Evolutionary conservation across 805 yeast genomes (phyloP).

Genomic region (Millerago galiae): DNA sequence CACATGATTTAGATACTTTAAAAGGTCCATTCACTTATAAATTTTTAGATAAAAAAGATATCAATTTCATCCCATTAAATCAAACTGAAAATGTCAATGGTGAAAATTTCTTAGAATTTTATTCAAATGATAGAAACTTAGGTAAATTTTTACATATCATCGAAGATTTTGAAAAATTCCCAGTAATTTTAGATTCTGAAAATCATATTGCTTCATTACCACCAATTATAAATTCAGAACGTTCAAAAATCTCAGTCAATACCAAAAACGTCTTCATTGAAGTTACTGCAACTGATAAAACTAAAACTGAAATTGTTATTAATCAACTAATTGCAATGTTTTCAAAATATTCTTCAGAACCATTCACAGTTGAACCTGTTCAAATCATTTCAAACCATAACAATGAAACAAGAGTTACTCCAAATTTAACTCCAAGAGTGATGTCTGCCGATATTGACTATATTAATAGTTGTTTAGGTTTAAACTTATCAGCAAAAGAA

Average conservation of each 20-base stretch:
- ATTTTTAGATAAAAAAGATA: conserved; percentile 72
- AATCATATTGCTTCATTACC: conserved; percentile 86
- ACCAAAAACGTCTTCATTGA: conserved; percentile 90
- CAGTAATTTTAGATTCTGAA: conserved; percentile 76
- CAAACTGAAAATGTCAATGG: conserved; percentile 70
- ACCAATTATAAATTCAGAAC: conserved; percentile 92
- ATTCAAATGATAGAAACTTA: conserved; percentile 83
- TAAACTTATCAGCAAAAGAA: conserved; percentile 60
- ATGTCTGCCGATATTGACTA: conserved; percentile 73
- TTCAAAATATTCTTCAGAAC: conserved; percentile 73
- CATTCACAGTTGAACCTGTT: conserved; percentile 88
- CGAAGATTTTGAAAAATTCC: conserved; percentile 81
- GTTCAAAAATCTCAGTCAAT: conserved; percentile 76
- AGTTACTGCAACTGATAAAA: conserved; percentile 89
- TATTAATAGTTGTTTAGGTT: conserved; percentile 91
- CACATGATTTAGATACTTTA: conserved; percentile 85
- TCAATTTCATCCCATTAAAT: conserved; percentile 70
- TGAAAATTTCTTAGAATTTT: conserved; percentile 75
- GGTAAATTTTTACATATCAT: conserved; percentile 86
- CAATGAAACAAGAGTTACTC: conserved; percentile 66
- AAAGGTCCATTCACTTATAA: conserved; percentile 82
- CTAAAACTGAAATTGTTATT: conserved; percentile 89
- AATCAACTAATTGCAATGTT: conserved; percentile 95
- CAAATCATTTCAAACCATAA: conserved; percentile 79
- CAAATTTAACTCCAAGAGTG: conserved; percentile 60